phyloP scores from a whole-genome alignment of 1,139 yeast genomes.

The Yamadazyma epiphylla region DNA sequence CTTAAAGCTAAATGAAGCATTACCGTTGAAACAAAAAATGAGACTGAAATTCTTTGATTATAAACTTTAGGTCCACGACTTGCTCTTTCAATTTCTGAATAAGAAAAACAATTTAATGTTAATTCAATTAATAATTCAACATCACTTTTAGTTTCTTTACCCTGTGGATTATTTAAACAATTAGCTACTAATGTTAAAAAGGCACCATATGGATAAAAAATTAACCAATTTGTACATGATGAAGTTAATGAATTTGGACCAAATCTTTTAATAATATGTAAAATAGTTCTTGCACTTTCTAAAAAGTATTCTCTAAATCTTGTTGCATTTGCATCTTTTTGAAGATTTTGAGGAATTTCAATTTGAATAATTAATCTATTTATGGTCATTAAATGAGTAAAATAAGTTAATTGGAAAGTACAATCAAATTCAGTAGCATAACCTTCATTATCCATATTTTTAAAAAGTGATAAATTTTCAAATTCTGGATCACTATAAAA shows the following conservation, averaged over 20 bases:
- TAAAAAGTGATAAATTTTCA: slow-evolving; percentile 4
- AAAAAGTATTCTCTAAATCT: slow-evolving; percentile 24
- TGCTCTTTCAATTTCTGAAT: slow-evolving; percentile 1
- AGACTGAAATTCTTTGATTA: slow-evolving; percentile 21
- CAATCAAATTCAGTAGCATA: slow-evolving; percentile 16
- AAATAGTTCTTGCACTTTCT: slow-evolving; percentile 34
- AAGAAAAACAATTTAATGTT: slow-evolving; percentile 8
- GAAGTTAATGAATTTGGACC: slow-evolving; percentile 16
- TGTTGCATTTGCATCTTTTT: slow-evolving; percentile 12
- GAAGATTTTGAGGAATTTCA: slow-evolving; percentile 13
- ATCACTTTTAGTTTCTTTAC: slow-evolving; percentile 26
- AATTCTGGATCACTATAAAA: slow-evolving; percentile 25
- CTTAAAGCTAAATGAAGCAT: slow-evolving; percentile 22
- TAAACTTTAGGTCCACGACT: slow-evolving; percentile 8
- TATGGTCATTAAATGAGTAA: slow-evolving; percentile 33
- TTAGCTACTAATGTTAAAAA: slow-evolving; percentile 28
- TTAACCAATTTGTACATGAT: slow-evolving; percentile 30
- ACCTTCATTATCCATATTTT: slow-evolving; percentile 3
- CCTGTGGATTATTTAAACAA: slow-evolving; percentile 28
- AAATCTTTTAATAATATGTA: slow-evolving; percentile 20
- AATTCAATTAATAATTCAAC: slow-evolving; percentile 23
- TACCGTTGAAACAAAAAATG: slow-evolving; percentile 19
- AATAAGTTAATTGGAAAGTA: slow-evolving; percentile 25
- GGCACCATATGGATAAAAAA: slow-evolving; percentile 32
- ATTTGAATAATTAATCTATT: slow-evolving; percentile 23